Conservation (phyloP, 1,284 basidiomycete genomes). For the Sphagnurus paluster region DNA sequence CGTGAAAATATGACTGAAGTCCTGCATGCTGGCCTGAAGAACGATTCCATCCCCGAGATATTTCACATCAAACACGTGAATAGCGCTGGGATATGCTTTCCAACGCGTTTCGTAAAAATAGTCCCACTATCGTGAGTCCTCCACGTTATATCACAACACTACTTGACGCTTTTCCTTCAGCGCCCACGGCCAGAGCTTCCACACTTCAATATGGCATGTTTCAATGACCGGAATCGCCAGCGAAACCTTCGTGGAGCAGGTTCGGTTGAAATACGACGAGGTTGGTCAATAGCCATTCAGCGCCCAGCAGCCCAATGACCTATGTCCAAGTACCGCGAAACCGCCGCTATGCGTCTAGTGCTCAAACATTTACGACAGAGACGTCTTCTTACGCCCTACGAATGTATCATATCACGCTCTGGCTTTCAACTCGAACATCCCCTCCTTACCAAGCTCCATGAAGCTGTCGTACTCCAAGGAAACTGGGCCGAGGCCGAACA, state of each 20-base stretch:
- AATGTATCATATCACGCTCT: conserved; percentile 57
- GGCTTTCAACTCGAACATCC: conserved; percentile 70
- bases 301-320: conserved; percentile 8
- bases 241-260: conserved; percentile 51
- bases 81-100: conserved; percentile 53
- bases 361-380: conserved; percentile 81
- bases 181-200: conserved; percentile 68
- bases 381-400: conserved; percentile 68
- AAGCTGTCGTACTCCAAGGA: conserved; percentile 65
- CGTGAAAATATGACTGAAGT: conserved; percentile 66
- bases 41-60: conserved; percentile 62
- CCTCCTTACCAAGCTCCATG: conserved; percentile 65
- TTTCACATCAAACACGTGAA: conserved; percentile 60
- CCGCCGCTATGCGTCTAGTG: conserved; percentile 61
- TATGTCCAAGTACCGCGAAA: conserved; percentile 60
- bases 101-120: conserved; percentile 70
- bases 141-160: conserved; percentile 8
- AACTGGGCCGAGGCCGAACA: conserved; percentile 63
- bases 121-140: conserved; percentile 65
- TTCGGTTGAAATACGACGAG: conserved; percentile 55
- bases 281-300: conserved; percentile 37
- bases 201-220: conserved; percentile 78
- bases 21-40: conserved; percentile 61
- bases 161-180: conserved; percentile 30
- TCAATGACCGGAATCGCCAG: conserved; percentile 59